These are phyloP conservation scores for Pseudotsuga menziesii DNA, from an alignment of 75 land plant species.

Conservation along the genomic window DNA sequence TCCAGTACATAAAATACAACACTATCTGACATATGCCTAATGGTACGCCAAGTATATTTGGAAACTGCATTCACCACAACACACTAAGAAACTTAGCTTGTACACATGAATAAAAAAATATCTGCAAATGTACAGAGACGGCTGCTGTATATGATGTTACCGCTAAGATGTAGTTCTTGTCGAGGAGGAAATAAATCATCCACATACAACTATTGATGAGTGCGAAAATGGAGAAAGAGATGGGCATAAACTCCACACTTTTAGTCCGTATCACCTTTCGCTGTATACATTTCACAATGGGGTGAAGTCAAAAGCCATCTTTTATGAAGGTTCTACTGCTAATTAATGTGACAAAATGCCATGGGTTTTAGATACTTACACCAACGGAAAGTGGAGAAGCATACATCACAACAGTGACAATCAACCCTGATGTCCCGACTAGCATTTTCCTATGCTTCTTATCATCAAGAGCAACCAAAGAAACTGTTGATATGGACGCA, in stretches of 20 bases:
- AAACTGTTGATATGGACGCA: too few relatives aligned
- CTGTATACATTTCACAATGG: conserved; percentile 21
- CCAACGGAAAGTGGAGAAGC: too few relatives aligned
- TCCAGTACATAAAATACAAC: too few relatives aligned
- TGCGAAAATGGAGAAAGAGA: conserved; percentile 52
- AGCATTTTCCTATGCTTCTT: too few relatives aligned
- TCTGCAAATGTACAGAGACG: background rate
- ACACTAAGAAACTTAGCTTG: background rate
- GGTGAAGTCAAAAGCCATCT: too few relatives aligned
- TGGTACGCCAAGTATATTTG: conserved; percentile 40
- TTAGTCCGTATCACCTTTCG: conserved; percentile 24
- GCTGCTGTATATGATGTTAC: background rate
- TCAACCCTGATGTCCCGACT: too few relatives aligned
- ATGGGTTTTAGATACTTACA: too few relatives aligned
- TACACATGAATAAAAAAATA: background rate
- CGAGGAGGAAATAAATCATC: conserved; percentile 56
- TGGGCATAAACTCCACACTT: conserved; percentile 19
- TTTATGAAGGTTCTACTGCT: too few relatives aligned
- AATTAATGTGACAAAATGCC: too few relatives aligned
- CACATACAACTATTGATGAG: conserved; percentile 49
- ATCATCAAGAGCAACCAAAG: too few relatives aligned
- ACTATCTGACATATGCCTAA: conserved; percentile 29
- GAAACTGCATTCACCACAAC: conserved; percentile 20
- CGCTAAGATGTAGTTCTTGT: too few relatives aligned
- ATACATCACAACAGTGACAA: too few relatives aligned